Base-by-base conservation (phyloP, 805 yeast genomes). In the Ogataea henricii region DNA sequence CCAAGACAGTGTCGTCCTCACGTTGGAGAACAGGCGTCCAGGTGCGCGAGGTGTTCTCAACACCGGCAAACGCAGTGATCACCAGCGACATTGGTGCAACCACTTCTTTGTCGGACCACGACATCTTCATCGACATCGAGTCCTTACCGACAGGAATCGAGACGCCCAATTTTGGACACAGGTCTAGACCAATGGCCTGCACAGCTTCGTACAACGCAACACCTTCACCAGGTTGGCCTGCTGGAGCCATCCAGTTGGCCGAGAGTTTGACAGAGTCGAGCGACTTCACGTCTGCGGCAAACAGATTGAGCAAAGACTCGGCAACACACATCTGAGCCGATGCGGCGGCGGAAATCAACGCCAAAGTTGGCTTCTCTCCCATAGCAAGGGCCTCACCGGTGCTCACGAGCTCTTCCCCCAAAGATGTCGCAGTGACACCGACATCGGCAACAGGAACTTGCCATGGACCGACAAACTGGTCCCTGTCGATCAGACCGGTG, bases 221-320 rank as follows among this genome's bases (percentile, higher is more conserved):
- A 52, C 99, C 99, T 70, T 94, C 99, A 61, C 98, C 98, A 18
- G 81, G 82, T 61, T 91, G 96, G 29, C 92, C 77, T 22, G 99
- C 96, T 42, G 98, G 91, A 9, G 97, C 84, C 99, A 94, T 94
- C 99, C 99, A 94, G 74, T 94, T 94, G 39, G 99, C 99, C 44
- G 96, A 88, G 49, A 94, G 72, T 63, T 91, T 89, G 46, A 94
- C 82, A 55, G 82, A 78, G 53, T 83, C 83, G 51, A 92, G 73
- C 6, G 83, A 73, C 49, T 85, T 80, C 49, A 94, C 77, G 66
- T 94, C 96, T 32, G 98, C 95, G 30, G 99, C 97, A 59, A 83
- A 79, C 38, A 92, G 64, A 66, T 94, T 94, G 67, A 90, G 68
- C 62, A 94, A 77, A 4, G 97, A 84, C 75, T 94, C 99, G 25